A percentile compares a stretch with the other conserved stretches of the same genome.
phyloP scores from a whole-genome alignment of 257 asterid species.

The Haberlea rhodopensis region DNA sequence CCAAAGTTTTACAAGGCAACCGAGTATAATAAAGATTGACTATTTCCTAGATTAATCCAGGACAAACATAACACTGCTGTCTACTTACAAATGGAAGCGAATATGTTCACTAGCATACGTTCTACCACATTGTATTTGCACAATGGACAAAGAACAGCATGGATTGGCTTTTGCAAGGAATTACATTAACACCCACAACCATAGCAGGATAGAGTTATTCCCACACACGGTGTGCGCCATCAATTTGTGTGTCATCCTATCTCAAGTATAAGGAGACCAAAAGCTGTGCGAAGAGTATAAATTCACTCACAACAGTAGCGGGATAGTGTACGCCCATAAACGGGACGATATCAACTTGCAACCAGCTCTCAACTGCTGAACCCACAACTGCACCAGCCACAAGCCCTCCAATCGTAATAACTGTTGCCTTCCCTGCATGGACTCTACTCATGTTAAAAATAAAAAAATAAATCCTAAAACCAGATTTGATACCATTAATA shows the following conservation, averaged over 20 bases:
- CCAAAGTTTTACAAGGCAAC: not conserved
- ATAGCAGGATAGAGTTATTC: slow-evolving; percentile 24
- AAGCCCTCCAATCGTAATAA: slow-evolving; percentile 89
- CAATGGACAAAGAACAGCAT: slow-evolving; percentile 31
- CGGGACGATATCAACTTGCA: slow-evolving; percentile 94
- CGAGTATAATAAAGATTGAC: not conserved
- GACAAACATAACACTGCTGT: slow-evolving; percentile 23
- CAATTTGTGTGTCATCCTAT: slow-evolving; percentile 31
- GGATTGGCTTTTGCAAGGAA: slow-evolving; percentile 22
- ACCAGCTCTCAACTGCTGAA: slow-evolving; percentile 90
- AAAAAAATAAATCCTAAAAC: not conserved
- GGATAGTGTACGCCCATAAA: slow-evolving; percentile 87
- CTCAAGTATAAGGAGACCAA: slow-evolving; percentile 73
- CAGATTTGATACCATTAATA: not conserved
- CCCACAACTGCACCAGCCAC: slow-evolving; percentile 96
- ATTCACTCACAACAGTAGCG: slow-evolving; percentile 83
- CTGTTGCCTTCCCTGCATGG: slow-evolving; percentile 86
- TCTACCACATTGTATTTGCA: slow-evolving; percentile 51
- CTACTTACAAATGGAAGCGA: slow-evolving; percentile 26
- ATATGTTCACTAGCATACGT: slow-evolving; percentile 32
- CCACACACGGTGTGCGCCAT: not conserved
- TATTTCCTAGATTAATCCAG: slow-evolving; percentile 20
- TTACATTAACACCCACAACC: slow-evolving; percentile 27
- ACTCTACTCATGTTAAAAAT: not conserved
- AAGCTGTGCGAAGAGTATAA: slow-evolving; percentile 79